These are phyloP conservation scores for Mycena kentingensis DNA, from an alignment of 768 basidiomycete species.

Conservation along the genomic window DNA sequence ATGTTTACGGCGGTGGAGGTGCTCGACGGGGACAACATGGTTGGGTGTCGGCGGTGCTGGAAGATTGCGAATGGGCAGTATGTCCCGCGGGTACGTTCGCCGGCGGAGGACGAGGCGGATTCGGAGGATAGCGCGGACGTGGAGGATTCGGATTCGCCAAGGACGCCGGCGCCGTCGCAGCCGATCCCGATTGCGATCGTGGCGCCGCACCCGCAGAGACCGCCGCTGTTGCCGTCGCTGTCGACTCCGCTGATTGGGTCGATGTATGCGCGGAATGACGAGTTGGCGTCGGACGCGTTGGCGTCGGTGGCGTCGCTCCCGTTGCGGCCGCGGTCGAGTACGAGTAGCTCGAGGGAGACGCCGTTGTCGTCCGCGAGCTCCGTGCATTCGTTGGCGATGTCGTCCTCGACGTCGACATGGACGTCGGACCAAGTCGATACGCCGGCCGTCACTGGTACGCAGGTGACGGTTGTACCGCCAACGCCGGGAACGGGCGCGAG, in stretches of 20 bases:
- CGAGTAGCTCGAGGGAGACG: slow-evolving; percentile 15
- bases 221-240: slow-evolving; percentile 40
- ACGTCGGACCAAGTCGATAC: slow-evolving; percentile 11
- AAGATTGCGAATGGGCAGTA: slow-evolving; percentile 78
- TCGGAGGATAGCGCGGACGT: slow-evolving; percentile 35
- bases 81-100: slow-evolving; percentile 18
- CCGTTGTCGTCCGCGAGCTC: slow-evolving; percentile 21
- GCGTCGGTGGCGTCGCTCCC: slow-evolving; percentile 44
- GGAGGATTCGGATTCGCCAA: slow-evolving; percentile 28
- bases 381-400: slow-evolving; percentile 14
- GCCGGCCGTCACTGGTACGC: slow-evolving; percentile 16
- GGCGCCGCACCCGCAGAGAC: slow-evolving; percentile 21
- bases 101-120: slow-evolving; percentile 31
- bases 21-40: slow-evolving; percentile 91
- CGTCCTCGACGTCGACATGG: not conserved
- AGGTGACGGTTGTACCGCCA: slow-evolving; percentile 18
- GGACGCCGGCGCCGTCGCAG: not conserved
- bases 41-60: slow-evolving; percentile 94
- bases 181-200: not conserved
- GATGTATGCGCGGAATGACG: slow-evolving; percentile 33
- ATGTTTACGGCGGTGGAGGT: slow-evolving; percentile 94
- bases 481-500: slow-evolving; percentile 10
- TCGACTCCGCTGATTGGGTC: slow-evolving; percentile 41
- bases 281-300: slow-evolving; percentile 26
- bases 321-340: slow-evolving; percentile 17